A percentile compares a stretch with the other conserved stretches of the same genome.
Conservation (phyloP, 768 basidiomycete genomes). For the Tubosaeta sp. region DNA sequence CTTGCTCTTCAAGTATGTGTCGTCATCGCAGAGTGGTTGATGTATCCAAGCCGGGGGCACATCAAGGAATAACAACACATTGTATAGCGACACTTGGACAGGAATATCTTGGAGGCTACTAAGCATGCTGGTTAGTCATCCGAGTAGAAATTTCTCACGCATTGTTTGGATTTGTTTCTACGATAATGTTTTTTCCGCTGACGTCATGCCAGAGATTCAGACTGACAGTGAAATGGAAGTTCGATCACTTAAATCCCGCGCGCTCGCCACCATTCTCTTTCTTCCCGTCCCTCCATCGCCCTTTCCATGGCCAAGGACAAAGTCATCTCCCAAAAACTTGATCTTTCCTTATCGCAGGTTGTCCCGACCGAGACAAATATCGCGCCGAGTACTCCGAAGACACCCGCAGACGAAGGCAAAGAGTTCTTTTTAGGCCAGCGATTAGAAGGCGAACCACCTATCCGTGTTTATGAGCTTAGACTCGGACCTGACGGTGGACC, state of each 20-base stretch:
- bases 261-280: conserved; percentile 1
- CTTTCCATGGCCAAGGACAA: conserved; percentile 13
- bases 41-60: conserved; percentile 50
- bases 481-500: conserved; percentile 92
- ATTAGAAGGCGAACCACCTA: conserved; percentile 52
- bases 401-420: conserved; percentile 90
- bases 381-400: conserved; percentile 61
- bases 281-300: neutral
- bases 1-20: conserved; percentile 75
- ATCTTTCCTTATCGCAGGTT: conserved; percentile 16
- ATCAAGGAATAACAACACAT: conserved; percentile 60
- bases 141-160: too few relatives aligned
- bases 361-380: neutral
- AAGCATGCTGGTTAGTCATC: too few relatives aligned
- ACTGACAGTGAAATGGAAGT: neutral
- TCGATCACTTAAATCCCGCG: neutral
- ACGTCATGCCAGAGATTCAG: neutral
- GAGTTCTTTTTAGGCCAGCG: conserved; percentile 72
- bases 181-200: neutral
- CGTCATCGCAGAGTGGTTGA: conserved; percentile 64
- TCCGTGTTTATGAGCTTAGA: conserved; percentile 81
- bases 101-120: conserved; percentile 54
- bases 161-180: neutral
- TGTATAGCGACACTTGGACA: conserved; percentile 73
- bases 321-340: neutral